Base-by-base conservation (phyloP, 345 rosid genomes). In the Theobroma cacao region DNA sequence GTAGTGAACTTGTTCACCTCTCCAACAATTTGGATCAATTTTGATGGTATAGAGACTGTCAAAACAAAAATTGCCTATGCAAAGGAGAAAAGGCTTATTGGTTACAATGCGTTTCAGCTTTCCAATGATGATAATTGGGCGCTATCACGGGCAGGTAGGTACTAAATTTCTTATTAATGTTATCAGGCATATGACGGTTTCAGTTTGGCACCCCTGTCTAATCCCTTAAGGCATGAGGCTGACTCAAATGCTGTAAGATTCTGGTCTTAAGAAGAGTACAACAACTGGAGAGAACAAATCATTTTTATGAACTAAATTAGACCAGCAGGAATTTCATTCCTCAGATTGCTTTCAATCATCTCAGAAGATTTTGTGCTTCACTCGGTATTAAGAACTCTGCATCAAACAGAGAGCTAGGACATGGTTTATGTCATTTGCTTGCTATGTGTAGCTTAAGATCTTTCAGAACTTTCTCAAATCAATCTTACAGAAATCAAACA, bases 81-180 rank as follows among this genome's bases (percentile, higher is more conserved):
- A 13, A 84, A 61, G 84, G 74, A 60, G 20, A 85, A 80, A 36
- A 50, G 64, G 18, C 80, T 90, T 2, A 70, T 26, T 30, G 93
- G 91, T 52, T 90, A 85, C 66, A 73, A 1, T 56, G 86, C 77
- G 0, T 90, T 80, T 79, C 78, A 74, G 48, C 83, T 90, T 12
- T 2, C 30, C 18, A 78, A 82, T 69, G 90, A 90, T 64, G 72
- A 85, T 9, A 70, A 86, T 28, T 88, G 88, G 90, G 75, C n/a
- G 31, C 90, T 90, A 79, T 85, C 87, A 4, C 69, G 15, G 6
- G 75, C 79, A 75, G 78, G 78, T 75, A 61, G 7, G 40, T 1
- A 47, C 36, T 69, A 15, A 66, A 8, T 52, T 7, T n/a, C 47
- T 34, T 41, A n/a, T 18, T 20, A 62, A 15, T 3, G 22, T 38